A percentile compares a stretch with the other conserved stretches of the same genome.
These are phyloP conservation scores for Fusarium hostae DNA, from an alignment of 2,329 filamentous ascomycete genomes.

Conservation along the genomic window DNA sequence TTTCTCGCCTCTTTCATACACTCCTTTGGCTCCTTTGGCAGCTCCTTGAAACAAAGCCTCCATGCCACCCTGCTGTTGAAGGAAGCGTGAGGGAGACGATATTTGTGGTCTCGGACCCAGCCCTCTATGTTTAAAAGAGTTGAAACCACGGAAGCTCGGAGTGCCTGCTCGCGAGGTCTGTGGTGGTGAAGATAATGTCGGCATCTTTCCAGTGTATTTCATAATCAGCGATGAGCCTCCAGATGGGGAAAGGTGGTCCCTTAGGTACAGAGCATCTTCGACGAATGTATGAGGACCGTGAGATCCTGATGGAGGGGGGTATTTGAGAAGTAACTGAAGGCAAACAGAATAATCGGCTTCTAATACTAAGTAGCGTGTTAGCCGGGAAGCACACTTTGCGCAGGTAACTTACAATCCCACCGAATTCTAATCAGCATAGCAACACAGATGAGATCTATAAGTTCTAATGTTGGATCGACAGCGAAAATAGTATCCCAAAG, in stretches of 20 bases:
- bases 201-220: slow-evolving; percentile 74
- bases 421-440: slow-evolving; percentile 93
- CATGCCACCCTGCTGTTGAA: slow-evolving; percentile 69
- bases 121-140: slow-evolving; percentile 55
- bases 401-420: slow-evolving; percentile 76
- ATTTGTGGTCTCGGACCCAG: slow-evolving; percentile 58
- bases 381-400: neutral
- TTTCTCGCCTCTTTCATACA: slow-evolving; percentile 78
- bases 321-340: slow-evolving; percentile 83
- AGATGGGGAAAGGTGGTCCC: slow-evolving; percentile 68
- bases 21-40: slow-evolving; percentile 78
- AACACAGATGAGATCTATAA: slow-evolving; percentile 92
- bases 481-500: slow-evolving; percentile 95
- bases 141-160: slow-evolving; percentile 49
- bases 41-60: slow-evolving; percentile 81
- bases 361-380: slow-evolving; percentile 67
- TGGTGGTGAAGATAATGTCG: slow-evolving; percentile 48
- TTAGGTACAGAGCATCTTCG: slow-evolving; percentile 82
- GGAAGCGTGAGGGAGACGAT: slow-evolving; percentile 59
- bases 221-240: slow-evolving; percentile 74
- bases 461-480: slow-evolving; percentile 79
- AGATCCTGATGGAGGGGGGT: slow-evolving; percentile 73
- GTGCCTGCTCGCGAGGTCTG: slow-evolving; percentile 47
- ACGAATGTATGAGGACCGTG: slow-evolving; percentile 82
- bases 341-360: slow-evolving; percentile 89